Percentiles rank a stretch among this genome's conserved stretches.
Conservation (phyloP, 163 green algal genomes). For the Scenedesmus sp. region DNA sequence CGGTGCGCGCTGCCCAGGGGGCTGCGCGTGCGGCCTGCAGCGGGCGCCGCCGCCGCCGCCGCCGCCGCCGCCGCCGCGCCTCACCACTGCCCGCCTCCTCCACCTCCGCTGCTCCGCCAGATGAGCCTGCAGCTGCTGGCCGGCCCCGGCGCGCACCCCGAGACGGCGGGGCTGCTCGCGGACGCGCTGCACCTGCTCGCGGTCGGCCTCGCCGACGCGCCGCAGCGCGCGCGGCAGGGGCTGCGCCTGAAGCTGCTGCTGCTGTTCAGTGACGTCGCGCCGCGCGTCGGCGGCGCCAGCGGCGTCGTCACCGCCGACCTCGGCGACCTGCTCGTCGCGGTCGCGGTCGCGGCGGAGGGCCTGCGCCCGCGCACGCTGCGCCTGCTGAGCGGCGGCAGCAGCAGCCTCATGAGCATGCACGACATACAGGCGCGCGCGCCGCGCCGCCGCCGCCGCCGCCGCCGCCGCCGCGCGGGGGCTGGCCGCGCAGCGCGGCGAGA, state of each 20-base stretch:
- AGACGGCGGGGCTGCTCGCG: slow-evolving; percentile 51
- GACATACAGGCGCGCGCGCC: slow-evolving; percentile 20
- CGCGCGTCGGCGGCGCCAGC: slow-evolving; percentile 20
- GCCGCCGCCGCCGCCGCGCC: no score
- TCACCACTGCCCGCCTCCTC: no score
- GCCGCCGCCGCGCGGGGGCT: no score
- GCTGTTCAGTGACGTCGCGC: slow-evolving; percentile 64
- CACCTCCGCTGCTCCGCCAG: slow-evolving; percentile 10
- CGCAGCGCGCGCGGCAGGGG: slow-evolving; percentile 49
- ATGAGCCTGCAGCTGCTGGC: slow-evolving; percentile 37
- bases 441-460: no score
- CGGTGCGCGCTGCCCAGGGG: slow-evolving; percentile 12
- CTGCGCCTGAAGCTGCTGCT: slow-evolving; percentile 68
- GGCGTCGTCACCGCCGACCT: slow-evolving; percentile 53
- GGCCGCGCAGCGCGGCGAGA: no score
- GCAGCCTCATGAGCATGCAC: slow-evolving; percentile 41
- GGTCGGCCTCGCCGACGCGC: slow-evolving; percentile 31
- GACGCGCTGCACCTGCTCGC: slow-evolving; percentile 58
- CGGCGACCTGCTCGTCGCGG: slow-evolving; percentile 59
- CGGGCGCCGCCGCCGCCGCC: no score
- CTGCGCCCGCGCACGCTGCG: slow-evolving; percentile 17
- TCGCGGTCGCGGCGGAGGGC: slow-evolving; percentile 50
- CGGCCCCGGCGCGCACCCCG: slow-evolving; percentile 30
- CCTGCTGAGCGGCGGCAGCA: slow-evolving; percentile 36
- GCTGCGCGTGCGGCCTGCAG: no score